Evolutionary conservation across 805 yeast genomes (phyloP).

Genomic region (Debaryomyces maramus): DNA sequence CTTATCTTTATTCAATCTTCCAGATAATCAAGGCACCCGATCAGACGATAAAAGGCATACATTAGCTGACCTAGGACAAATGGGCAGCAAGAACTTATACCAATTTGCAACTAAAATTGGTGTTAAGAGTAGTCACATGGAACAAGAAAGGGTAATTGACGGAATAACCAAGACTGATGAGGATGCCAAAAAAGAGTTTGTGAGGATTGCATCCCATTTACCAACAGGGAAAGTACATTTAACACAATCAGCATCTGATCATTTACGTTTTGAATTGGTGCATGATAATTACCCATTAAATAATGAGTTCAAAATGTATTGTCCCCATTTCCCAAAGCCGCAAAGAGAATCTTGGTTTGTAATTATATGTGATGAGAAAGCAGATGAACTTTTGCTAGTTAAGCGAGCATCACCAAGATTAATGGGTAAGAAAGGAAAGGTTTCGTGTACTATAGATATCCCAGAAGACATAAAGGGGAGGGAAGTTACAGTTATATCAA

Average conservation of each 20-base stretch:
- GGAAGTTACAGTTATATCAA: conserved; percentile 46
- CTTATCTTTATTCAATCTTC: conserved; percentile 10
- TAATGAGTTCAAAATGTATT: conserved; percentile 63
- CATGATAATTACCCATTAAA: conserved; percentile 55
- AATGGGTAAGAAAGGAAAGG: conserved; percentile 36
- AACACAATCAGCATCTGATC: conserved; percentile 33
- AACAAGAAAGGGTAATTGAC: not conserved
- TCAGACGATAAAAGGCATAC: conserved; percentile 6
- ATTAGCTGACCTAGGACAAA: conserved; percentile 45
- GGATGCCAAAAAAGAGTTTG: conserved; percentile 49
- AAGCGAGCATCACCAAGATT: conserved; percentile 72
- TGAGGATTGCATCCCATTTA: conserved; percentile 51
- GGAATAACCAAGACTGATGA: conserved; percentile 12
- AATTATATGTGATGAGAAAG: conserved; percentile 51
- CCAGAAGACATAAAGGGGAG: conserved; percentile 50
- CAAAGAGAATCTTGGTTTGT: conserved; percentile 95
- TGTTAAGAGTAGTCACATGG: conserved; percentile 23
- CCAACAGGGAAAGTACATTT: conserved; percentile 58
- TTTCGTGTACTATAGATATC: conserved; percentile 48
- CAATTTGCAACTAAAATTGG: conserved; percentile 38
- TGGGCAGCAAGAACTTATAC: conserved; percentile 32
- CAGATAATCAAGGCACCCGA: not conserved
- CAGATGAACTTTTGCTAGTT: conserved; percentile 58
- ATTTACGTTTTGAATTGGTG: conserved; percentile 44
- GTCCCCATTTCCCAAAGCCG: conserved; percentile 83